Evolutionary conservation across 441 rosid genomes (phyloP).

Genomic region (Aquilaria agallochum): DNA sequence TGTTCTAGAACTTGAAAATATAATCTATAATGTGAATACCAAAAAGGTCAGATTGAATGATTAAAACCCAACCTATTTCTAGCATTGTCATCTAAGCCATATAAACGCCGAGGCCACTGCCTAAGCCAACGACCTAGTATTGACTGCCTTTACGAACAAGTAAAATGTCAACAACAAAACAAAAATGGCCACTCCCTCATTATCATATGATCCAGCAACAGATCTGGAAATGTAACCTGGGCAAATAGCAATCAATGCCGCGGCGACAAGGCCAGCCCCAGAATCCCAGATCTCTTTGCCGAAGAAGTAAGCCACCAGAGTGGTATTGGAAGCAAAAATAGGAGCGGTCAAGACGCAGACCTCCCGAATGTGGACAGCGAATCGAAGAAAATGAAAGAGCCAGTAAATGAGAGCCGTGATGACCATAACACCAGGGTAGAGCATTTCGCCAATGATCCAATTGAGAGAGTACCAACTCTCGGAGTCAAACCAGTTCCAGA

Average conservation of each 20-base stretch:
- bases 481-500: slow-evolving; percentile 98
- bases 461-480: slow-evolving; percentile 98
- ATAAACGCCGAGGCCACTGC: slow-evolving; percentile 75
- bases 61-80: too few relatives aligned
- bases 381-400: slow-evolving; percentile 57
- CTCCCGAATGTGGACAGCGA: slow-evolving; percentile 91
- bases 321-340: slow-evolving; percentile 90
- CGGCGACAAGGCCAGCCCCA: slow-evolving; percentile 92
- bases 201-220: slow-evolving; percentile 91
- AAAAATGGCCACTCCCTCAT: slow-evolving; percentile 90
- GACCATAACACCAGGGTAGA: slow-evolving; percentile 95
- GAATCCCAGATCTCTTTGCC: slow-evolving; percentile 97
- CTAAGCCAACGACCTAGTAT: slow-evolving; percentile 90
- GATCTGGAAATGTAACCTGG: slow-evolving; percentile 97
- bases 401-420: slow-evolving; percentile 85
- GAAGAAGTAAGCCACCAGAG: slow-evolving; percentile 91
- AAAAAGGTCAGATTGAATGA: too few relatives aligned
- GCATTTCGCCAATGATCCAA: slow-evolving; percentile 90
- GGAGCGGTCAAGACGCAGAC: slow-evolving; percentile 97
- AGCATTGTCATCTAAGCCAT: too few relatives aligned
- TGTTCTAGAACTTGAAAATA: too few relatives aligned
- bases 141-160: slow-evolving; percentile 90
- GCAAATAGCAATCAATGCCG: slow-evolving; percentile 80
- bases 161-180: slow-evolving; percentile 83
- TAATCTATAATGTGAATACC: too few relatives aligned